A percentile compares a stretch with the other conserved stretches of the same genome.
Conservation (phyloP, 139 green algal genomes). For the Chlamydomonas sphaeroides region DNA sequence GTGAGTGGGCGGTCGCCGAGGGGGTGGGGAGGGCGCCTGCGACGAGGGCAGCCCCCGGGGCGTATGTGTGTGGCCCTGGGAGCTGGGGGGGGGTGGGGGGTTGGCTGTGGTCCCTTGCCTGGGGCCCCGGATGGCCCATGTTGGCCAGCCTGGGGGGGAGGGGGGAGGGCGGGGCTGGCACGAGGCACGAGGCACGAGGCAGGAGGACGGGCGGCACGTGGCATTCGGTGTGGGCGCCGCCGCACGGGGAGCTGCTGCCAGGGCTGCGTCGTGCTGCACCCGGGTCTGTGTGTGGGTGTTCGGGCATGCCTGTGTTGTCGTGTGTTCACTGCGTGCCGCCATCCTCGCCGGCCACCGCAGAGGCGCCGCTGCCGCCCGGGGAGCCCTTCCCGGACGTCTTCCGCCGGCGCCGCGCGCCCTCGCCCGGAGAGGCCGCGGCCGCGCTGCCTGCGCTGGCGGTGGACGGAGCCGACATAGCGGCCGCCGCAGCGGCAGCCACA, state of each 20-base stretch:
- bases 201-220: no score
- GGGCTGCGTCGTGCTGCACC: no score
- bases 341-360: background rate
- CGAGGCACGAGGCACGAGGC: background rate
- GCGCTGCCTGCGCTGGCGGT: slow-evolving; percentile 1
- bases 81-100: no score
- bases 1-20: background rate
- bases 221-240: no score
- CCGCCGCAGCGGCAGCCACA: background rate
- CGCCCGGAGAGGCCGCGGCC: background rate
- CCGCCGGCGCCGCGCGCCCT: background rate
- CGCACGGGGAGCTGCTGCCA: no score
- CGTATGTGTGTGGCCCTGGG: background rate
- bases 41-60: background rate
- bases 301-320: no score
- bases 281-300: background rate
- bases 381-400: slow-evolving; percentile 27
- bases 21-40: no score
- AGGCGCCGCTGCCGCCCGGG: background rate
- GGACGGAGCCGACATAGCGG: background rate
- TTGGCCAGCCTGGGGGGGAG: background rate
- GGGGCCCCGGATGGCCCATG: no score
- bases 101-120: no score
- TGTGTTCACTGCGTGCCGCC: no score
- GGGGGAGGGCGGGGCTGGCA: no score